phyloP scores from a whole-genome alignment of 371 early-diverging fungal species.

The Zancudomyces culisetae region DNA sequence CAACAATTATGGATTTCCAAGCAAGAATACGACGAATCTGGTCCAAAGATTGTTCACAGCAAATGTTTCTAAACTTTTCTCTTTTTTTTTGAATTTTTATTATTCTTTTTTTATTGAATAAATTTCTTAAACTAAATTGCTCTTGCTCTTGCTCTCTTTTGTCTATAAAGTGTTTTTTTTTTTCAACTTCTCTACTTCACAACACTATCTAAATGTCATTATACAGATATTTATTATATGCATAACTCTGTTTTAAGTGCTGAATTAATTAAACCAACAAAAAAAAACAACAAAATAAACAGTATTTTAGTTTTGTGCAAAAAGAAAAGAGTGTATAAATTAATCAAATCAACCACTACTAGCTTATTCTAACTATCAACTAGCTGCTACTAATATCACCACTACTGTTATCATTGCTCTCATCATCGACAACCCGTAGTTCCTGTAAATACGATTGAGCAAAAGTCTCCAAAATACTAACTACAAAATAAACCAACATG shows the following conservation, averaged over 20 bases:
- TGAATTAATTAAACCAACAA: neutral
- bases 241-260: too few species aligned
- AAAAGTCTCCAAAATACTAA: conserved; percentile 61
- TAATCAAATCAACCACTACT: too few species aligned
- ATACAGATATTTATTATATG: too few species aligned
- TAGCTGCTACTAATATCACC: too few species aligned
- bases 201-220: too few species aligned
- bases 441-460: conserved; percentile 38
- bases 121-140: neutral
- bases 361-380: too few species aligned
- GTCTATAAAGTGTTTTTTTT: neutral
- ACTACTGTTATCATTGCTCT: neutral
- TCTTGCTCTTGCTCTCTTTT: neutral
- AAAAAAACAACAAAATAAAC: neutral
- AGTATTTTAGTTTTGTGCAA: too few species aligned
- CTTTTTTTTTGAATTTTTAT: neutral
- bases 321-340: too few species aligned
- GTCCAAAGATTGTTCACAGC: conserved; percentile 95
- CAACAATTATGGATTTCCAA: conserved; percentile 96
- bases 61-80: conserved; percentile 78
- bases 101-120: neutral
- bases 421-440: too few species aligned
- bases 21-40: conserved; percentile 95
- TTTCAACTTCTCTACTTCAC: too few species aligned
- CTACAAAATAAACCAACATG: conserved; percentile 63